Conservation (phyloP, 768 basidiomycete species). For the Pleurotus sapidus region DNA sequence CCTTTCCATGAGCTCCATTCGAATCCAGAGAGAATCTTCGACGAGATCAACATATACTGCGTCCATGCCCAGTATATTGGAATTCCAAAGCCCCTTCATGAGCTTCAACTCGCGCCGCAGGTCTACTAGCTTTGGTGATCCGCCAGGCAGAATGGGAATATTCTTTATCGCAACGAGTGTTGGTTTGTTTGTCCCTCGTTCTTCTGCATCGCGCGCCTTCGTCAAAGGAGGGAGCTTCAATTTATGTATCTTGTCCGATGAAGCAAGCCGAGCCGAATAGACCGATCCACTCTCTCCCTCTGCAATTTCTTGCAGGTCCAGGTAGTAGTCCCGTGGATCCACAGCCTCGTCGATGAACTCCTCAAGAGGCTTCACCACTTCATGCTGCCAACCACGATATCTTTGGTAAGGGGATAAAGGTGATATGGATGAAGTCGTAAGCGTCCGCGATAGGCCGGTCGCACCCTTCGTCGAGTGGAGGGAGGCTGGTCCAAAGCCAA, state of each 20-base stretch:
- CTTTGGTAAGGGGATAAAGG: constrained; percentile 33
- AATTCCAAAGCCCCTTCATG: constrained; percentile 55
- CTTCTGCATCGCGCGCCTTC: constrained; percentile 34
- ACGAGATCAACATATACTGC: constrained; percentile 65
- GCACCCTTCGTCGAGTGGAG: constrained; percentile 16
- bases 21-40: constrained; percentile 75
- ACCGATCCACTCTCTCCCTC: constrained; percentile 84
- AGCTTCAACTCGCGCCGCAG: constrained; percentile 59
- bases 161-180: constrained; percentile 76
- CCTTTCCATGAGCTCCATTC: constrained; percentile 90
- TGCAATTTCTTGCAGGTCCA: constrained; percentile 73
- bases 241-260: constrained; percentile 31
- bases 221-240: constrained; percentile 37
- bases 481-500: neutral
- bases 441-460: constrained; percentile 7
- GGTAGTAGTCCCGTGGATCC: constrained; percentile 63
- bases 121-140: constrained; percentile 62
- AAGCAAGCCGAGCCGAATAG: constrained; percentile 39
- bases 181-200: constrained; percentile 26
- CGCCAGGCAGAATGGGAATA: constrained; percentile 55
- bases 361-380: constrained; percentile 54
- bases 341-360: constrained; percentile 61
- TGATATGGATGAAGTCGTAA: constrained; percentile 12
- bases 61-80: constrained; percentile 66
- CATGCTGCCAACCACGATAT: constrained; percentile 63